phyloP scores from a whole-genome alignment of 2,329 filamentous ascomycete species.

The Chaetomium strumarium region DNA sequence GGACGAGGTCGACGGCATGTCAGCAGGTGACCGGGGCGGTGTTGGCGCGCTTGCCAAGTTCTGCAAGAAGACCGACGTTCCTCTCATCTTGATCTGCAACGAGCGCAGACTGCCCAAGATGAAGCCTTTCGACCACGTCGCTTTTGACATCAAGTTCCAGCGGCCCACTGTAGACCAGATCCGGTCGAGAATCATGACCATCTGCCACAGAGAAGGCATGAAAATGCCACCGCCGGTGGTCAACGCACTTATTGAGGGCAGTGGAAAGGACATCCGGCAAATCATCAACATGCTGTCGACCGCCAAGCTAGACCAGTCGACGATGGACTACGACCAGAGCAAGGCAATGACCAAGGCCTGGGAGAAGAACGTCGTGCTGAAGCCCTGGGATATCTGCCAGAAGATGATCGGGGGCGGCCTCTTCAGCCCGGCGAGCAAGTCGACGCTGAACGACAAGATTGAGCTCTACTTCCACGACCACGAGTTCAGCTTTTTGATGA shows the following conservation, averaged over 20 bases:
- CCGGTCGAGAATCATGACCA: conserved; percentile 86
- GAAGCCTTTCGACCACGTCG: conserved; percentile 90
- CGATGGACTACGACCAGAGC: conserved; percentile 76
- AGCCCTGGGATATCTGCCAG: conserved; percentile 95
- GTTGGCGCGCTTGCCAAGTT: conserved; percentile 91
- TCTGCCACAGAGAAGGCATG: conserved; percentile 84
- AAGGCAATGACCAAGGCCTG: conserved; percentile 96
- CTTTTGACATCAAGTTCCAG: conserved; percentile 80
- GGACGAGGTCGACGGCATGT: conserved; percentile 99
- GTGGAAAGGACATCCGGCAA: conserved; percentile 91
- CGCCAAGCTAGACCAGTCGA: conserved; percentile 76
- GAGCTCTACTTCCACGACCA: conserved; percentile 99
- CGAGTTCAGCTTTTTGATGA: conserved; percentile 94
- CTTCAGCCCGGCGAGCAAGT: conserved; percentile 75
- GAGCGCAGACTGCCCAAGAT: conserved; percentile 91
- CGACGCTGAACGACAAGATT: conserved; percentile 93
- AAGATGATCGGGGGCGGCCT: conserved; percentile 86
- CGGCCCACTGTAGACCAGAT: conserved; percentile 89
- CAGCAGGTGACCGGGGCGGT: conserved; percentile 89
- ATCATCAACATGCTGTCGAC: conserved; percentile 99
- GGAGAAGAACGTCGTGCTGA: conserved; percentile 95
- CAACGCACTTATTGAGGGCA: conserved; percentile 91
- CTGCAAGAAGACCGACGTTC: conserved; percentile 91
- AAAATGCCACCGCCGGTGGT: conserved; percentile 79
- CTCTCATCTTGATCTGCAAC: conserved; percentile 96